Base-by-base conservation (phyloP, 1,284 basidiomycete genomes). In the Microbotryum scabiosae region DNA sequence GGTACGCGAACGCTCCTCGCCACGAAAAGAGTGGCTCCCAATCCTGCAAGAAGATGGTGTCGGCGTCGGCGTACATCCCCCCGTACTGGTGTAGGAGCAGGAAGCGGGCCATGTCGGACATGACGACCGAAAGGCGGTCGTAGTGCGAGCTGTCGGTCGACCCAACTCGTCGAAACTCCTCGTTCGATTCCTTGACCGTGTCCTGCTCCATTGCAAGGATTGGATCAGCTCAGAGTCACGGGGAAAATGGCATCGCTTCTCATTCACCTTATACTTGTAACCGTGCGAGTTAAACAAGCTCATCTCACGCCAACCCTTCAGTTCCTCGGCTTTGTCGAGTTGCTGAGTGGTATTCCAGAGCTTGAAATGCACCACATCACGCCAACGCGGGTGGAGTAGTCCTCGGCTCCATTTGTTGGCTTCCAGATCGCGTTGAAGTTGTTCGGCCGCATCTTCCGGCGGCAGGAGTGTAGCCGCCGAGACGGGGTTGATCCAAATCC, bases 1-100 rank as follows among this genome's bases (percentile, higher is more conserved):
- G 80, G 72, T 90, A 90, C 3, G 88, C 87, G 67, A 89, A 90
- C 36, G 87, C 86, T 25, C 87, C 87, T 69, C 84, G 82, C 83
- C 85, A 89, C 23, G 85, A 86, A 87, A 87, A 90, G 12, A 91
- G 76, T 66, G 90, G 88, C 72, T 90, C 88, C 88, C 88, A 91
- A 71, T 91, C 88, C 18, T 88, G 83, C n/a, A 91, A 75, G 68
- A 91, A 82, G 56, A 91, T 81, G 4, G 86, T 90, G 73, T 90
- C 88, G 16, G 87, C 87, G 70, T 90, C 88, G 50, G 90, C 81
- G 71, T 90, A 90, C 51, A 86, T 85, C 10, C 88, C 88, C 47
- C 88, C 88, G 69, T 84, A 90, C 52, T 86, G 83, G 75, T 90
- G 85, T 62, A 86, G 88, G 16, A 90, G 77, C 57, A 90, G 82